Base-by-base conservation (phyloP, 2,329 filamentous ascomycete genomes). In the Biscogniauxia mediterranea region DNA sequence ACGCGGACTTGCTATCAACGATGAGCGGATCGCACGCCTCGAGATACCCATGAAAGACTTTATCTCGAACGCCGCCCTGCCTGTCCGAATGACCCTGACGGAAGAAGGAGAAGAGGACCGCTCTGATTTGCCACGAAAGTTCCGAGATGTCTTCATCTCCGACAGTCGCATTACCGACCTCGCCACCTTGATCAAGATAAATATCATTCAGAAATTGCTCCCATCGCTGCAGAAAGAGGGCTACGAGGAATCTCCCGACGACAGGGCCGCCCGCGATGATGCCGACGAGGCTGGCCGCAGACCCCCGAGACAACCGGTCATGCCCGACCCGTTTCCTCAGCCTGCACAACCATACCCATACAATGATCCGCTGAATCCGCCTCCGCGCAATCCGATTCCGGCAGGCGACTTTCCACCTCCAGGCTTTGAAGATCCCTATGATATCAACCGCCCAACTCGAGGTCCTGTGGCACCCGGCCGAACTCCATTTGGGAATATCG, bases 391-490 rank as follows among this genome's bases (percentile, higher is more conserved):
- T 20, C 90, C 90, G 1, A 72, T 87, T 17, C 93, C 93, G 0
- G 78, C 83, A 0, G 87, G 82, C 9, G 91, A 93, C 66, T 93
- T 96, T 67, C 86, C 89, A 0, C 93, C 94, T 0, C 95, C 95
- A 0, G 92, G 86, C 20, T 98, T 98, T 67, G 95, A 98, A 67
- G 94, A 99, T 73, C 93, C 97, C 71, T 89, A 92, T 70, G 92
- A 97, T 64, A 83, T 97, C 62, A 87, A 91, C 63, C 82, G 87
- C 1, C 90, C 88, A 0, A 82, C 84, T 2, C 84, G 87, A 9
- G 80, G 82, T 65, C 73, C 42, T 5, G 60, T 63, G 6, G 56
- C 63, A 32, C 78, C 78, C 6, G 83, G 80, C 25, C 78, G 81
- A 15, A 82, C 84, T 13, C 89, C 89, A 0, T 83, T 85, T 61